Percentiles rank a stretch among this genome's conserved stretches.
phyloP scores from a whole-genome alignment of 495 filamentous ascomycete genomes.

The Lophium mytilinum region DNA sequence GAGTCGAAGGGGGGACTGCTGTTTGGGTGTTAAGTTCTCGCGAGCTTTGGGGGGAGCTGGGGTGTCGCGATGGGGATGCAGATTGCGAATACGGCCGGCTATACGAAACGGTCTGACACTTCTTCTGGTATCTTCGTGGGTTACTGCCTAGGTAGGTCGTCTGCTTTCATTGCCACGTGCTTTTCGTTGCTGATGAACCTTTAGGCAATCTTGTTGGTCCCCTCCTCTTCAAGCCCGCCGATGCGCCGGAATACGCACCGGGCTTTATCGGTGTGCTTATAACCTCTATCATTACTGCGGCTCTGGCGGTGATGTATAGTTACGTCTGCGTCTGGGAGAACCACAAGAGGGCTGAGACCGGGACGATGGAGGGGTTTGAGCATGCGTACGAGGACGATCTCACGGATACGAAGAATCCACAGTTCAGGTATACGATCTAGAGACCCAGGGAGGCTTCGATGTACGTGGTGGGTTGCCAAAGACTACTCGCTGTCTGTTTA shows the following conservation, averaged over 20 bases:
- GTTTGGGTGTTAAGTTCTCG: too few relatives aligned
- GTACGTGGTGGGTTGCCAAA: too few relatives aligned
- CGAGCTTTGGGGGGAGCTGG: too few relatives aligned
- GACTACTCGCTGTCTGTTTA: too few relatives aligned
- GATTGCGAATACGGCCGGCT: constrained; percentile 42
- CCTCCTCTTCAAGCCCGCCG: constrained; percentile 30
- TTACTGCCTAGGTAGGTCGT: constrained; percentile 34
- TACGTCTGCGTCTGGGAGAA: constrained; percentile 33
- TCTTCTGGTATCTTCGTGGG: constrained; percentile 37
- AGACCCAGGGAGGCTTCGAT: too few relatives aligned
- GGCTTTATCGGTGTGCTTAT: constrained; percentile 38
- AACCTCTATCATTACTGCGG: constrained; percentile 28
- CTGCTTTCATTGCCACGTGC: neutral
- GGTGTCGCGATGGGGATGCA: too few relatives aligned
- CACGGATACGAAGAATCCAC: constrained; percentile 38
- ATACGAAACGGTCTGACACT: constrained; percentile 37
- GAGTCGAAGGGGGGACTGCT: too few relatives aligned
- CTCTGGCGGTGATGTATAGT: constrained; percentile 33
- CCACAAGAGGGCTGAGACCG: constrained; percentile 25
- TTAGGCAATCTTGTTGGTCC: constrained; percentile 31
- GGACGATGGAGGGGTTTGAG: constrained; percentile 32
- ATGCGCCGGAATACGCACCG: constrained; percentile 32
- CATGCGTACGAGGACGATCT: constrained; percentile 41
- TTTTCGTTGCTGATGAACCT: neutral
- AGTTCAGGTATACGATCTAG: constrained; percentile 37